These are phyloP conservation scores for Phytophthora agathidicida DNA, from an alignment of 352 stramenopile genomes.

Conservation along the genomic window DNA sequence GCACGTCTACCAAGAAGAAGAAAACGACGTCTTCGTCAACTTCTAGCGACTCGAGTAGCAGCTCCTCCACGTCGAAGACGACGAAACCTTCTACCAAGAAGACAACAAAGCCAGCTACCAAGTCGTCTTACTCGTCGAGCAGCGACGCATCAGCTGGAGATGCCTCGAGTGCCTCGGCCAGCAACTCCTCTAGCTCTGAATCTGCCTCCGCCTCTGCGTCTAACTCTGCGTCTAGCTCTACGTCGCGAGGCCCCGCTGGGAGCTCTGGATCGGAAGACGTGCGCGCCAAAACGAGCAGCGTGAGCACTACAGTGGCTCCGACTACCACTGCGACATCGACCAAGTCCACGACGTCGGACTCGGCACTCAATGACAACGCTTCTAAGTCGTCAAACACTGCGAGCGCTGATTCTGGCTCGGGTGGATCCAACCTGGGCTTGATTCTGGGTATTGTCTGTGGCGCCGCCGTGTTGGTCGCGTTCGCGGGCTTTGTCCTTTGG, in stretches of 20 bases:
- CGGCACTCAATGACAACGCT: slow-evolving; percentile 21
- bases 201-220: slow-evolving; percentile 23
- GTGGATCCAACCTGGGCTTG: slow-evolving; percentile 43
- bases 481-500: slow-evolving; percentile 66
- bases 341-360: slow-evolving; percentile 36
- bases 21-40: slow-evolving; percentile 23
- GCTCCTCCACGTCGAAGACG: slow-evolving; percentile 22
- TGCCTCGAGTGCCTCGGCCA: slow-evolving; percentile 17
- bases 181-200: slow-evolving; percentile 15
- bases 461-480: slow-evolving; percentile 47
- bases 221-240: slow-evolving; percentile 19
- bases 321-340: slow-evolving; percentile 14
- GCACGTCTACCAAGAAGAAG: slow-evolving; percentile 28
- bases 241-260: slow-evolving; percentile 11
- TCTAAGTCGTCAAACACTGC: slow-evolving; percentile 41
- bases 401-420: slow-evolving; percentile 27
- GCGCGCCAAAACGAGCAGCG: slow-evolving; percentile 14
- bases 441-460: slow-evolving; percentile 58
- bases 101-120: slow-evolving; percentile 32
- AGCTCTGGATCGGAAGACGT: slow-evolving; percentile 23
- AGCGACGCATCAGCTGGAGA: slow-evolving; percentile 19
- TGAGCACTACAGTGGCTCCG: slow-evolving; percentile 27
- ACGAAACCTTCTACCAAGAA: slow-evolving; percentile 34
- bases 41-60: slow-evolving; percentile 27
- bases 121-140: slow-evolving; percentile 33